Percentiles rank a stretch among this genome's conserved stretches.
These are phyloP conservation scores for Ulmus americana DNA, from an alignment of 331 rosid genomes.

Conservation along the genomic window DNA sequence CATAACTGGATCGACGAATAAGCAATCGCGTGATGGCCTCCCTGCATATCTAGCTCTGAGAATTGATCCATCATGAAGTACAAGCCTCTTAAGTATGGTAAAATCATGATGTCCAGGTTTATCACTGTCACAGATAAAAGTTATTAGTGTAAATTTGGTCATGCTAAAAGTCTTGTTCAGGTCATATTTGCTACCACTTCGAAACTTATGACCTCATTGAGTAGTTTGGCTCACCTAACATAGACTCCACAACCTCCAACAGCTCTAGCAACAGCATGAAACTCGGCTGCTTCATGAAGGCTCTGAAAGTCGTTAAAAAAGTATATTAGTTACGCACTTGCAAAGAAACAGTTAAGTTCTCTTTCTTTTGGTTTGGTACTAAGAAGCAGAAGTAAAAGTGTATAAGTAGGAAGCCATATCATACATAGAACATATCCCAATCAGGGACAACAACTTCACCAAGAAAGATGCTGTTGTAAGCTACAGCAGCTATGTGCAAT, in stretches of 20 bases:
- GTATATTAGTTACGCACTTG: slow-evolving; percentile 7
- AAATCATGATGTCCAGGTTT: slow-evolving; percentile 44
- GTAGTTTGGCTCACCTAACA: slow-evolving; percentile 28
- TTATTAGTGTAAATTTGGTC: background rate
- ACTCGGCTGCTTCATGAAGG: slow-evolving; percentile 36
- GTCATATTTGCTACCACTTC: background rate
- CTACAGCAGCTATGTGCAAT: slow-evolving; percentile 38
- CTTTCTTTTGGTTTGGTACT: too few species aligned
- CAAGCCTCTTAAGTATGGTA: slow-evolving; percentile 31
- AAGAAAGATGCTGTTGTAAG: slow-evolving; percentile 42
- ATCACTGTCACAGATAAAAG: slow-evolving; percentile 24
- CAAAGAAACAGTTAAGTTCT: too few species aligned
- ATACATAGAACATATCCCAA: slow-evolving; percentile 53
- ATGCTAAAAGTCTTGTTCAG: background rate
- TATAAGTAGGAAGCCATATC: slow-evolving; percentile 5
- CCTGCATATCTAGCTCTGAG: slow-evolving; percentile 37
- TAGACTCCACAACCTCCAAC: slow-evolving; percentile 43
- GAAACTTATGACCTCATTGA: background rate
- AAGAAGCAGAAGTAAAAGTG: background rate
- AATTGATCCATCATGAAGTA: slow-evolving; percentile 36
- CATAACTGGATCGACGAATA: slow-evolving; percentile 35
- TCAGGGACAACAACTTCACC: slow-evolving; percentile 45
- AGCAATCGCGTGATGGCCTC: slow-evolving; percentile 37
- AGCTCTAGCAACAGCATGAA: slow-evolving; percentile 43
- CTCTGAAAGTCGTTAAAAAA: slow-evolving; percentile 25